Evolutionary conservation across 495 filamentous ascomycete species (phyloP), one percentile per base, ranked within the genome.

Genomic region (Penicillium canariense): DNA sequence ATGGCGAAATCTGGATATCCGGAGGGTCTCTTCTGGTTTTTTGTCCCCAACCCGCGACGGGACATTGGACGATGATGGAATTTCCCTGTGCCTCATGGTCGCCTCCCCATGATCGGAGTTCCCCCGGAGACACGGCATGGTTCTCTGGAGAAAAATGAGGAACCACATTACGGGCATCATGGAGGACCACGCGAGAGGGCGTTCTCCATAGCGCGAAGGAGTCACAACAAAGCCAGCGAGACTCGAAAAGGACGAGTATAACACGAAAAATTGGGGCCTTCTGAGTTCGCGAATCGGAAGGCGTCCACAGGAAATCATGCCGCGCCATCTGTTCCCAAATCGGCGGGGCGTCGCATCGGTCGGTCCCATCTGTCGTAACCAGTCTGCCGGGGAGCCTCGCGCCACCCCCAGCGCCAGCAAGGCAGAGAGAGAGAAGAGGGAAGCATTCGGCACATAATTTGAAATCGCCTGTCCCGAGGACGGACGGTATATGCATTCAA

Each of bases 301-400:
- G n/a, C 25, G 6, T 14, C 15, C 25, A 18, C 14, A 46, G 26
- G 23, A 36, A 36, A 50, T 56, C 47, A 27, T 42, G 20, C n/a
- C 15, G 26, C 47, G 56, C 56, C 56, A 59, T 45, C 56, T 59
- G 50, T 49, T 59, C 50, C 55, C 49, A 58, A n/a, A 49, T 54
- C 30, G 35, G 48, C 48, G 34, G 15, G 4, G 34, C 30, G 43
- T 46, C 23, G 43, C 26, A 46, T 46, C 43, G 43, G 43, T 27
- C 23, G 22, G 26, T 46, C 25, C n/a, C 26, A 20, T 30, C 1
- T 18, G 43, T 46, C 22, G 17, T 27, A 17, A 30, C 43, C 43
- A 27, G 15, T n/a, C 26, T 27, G 43, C 26, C 26, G 23, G 23
- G 25, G 26, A 22, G 17, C 20, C 11, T 43, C 25, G 25, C 2